Evolutionary conservation across 1,284 basidiomycete genomes (phyloP), one percentile per base, ranked within the genome.

Genomic region (Salmacisia buchloeana): DNA sequence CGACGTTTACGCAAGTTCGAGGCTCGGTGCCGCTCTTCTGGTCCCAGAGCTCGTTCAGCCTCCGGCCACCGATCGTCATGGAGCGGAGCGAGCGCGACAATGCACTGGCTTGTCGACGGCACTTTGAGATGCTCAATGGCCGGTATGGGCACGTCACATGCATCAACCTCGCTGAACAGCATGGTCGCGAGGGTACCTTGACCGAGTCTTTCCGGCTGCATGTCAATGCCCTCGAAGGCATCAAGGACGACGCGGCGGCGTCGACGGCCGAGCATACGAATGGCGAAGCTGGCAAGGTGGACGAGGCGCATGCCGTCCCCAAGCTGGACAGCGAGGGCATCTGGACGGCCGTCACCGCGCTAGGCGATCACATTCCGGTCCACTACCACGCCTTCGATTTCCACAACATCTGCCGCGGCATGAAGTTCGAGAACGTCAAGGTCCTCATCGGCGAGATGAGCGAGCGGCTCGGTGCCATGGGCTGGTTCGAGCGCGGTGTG

Each of bases 361-460:
- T 43, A 36, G 27, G 23, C 59, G 21, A 10, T n/a, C 46, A n/a
- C 5, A 7, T 34, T 60, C 81, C 49, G 75, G 58, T 65, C 4
- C 49, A 49, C 39, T 36, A 35, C 67, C 21, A 54, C 60, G 86
- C 87, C 67, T 96, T 93, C 75, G 92, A 96, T 78, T 97, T 97
- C 80, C 94, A 97, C 80, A 85, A 83, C 7, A 90, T 94, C 80
- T 94, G 90, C 5, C 88, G 85, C 76, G 91, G 92, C 18, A 93
- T 93, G 90, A 90, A 90, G 86, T 94, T 82, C 75, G 93, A 96
- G 82, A 94, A 94, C 65, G 92, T 97, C 60, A 85, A 86, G 5
- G 88, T 88, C 65, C 84, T 97, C 34, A 91, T 61, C 81, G 83
- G n/a, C 80, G 84, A 35, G 84, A 93, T 77, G 86, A 88, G 67